Evolutionary conservation across 352 stramenopile species (phyloP).

Genomic region (Globisporangium carolinianum): DNA sequence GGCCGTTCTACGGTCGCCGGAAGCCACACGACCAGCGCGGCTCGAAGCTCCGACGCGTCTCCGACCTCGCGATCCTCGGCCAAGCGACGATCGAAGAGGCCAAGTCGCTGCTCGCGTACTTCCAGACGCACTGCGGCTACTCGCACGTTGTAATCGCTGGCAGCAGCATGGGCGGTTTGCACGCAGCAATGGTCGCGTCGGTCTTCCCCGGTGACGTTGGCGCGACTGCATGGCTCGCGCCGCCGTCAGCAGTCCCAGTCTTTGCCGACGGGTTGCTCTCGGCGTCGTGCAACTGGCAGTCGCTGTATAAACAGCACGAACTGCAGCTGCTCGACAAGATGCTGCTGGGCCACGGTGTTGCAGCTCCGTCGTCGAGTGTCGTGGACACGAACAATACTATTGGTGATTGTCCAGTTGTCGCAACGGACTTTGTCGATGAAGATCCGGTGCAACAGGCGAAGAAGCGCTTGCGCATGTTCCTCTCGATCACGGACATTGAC

Average conservation of each 20-base stretch:
- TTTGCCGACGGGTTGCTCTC: constrained; percentile 73
- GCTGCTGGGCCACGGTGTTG: constrained; percentile 29
- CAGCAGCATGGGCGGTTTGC: constrained; percentile 72
- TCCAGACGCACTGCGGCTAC: constrained; percentile 40
- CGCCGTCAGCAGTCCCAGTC: constrained; percentile 57
- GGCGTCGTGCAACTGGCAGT: constrained; percentile 70
- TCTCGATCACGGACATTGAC: constrained; percentile 80
- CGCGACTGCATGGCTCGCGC: constrained; percentile 60
- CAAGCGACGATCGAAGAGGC: constrained; percentile 80
- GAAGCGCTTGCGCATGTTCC: constrained; percentile 68
- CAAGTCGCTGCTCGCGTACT: constrained; percentile 69
- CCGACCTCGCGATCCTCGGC: constrained; percentile 62
- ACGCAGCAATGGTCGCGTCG: constrained; percentile 70
- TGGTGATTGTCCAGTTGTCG: not conserved
- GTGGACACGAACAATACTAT: too few species aligned
- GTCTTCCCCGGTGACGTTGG: constrained; percentile 65
- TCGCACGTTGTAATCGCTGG: constrained; percentile 57
- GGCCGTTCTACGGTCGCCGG: constrained; percentile 69
- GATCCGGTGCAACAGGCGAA: constrained; percentile 64
- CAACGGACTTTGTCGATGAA: constrained; percentile 20
- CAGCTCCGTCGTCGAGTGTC: constrained; percentile 7
- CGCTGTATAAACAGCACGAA: constrained; percentile 63
- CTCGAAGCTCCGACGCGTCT: constrained; percentile 68
- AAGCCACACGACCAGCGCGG: constrained; percentile 60
- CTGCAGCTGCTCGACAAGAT: constrained; percentile 67